These are phyloP conservation scores for Calycina marina DNA, from an alignment of 2,329 filamentous ascomycete genomes.

Conservation along the genomic window DNA sequence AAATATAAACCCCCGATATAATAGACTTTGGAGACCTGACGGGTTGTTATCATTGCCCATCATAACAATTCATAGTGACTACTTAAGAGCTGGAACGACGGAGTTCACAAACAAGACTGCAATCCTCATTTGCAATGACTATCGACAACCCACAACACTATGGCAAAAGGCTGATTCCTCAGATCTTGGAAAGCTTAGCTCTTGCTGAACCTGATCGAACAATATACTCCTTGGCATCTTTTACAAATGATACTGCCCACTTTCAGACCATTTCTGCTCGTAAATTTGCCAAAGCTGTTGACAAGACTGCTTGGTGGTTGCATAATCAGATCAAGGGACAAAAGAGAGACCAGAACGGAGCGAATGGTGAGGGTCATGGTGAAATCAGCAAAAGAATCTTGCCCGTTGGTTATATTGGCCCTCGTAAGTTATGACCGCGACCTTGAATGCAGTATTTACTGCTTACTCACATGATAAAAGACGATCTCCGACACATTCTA, in stretches of 20 bases:
- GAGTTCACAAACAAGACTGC: too few species aligned
- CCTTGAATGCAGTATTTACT: not conserved
- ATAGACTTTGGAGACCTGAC: too few species aligned
- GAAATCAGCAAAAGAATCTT: not conserved
- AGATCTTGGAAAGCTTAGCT: constrained; percentile 3
- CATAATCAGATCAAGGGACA: not conserved
- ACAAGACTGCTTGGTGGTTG: constrained; percentile 5
- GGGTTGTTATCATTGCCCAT: too few species aligned
- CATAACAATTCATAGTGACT: too few species aligned
- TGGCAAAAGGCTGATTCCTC: constrained; percentile 4
- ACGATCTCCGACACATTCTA: not conserved
- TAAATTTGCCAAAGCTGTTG: constrained; percentile 3
- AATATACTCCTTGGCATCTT: constrained; percentile 2
- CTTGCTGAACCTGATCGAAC: constrained; percentile 1
- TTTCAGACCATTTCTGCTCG: constrained; percentile 2
- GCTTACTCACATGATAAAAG: not conserved
- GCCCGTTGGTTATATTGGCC: constrained; percentile 3
- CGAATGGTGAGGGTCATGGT: not conserved
- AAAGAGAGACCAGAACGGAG: constrained; percentile 1
- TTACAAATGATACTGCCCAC: not conserved
- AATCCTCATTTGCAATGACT: too few species aligned
- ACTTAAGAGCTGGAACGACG: too few species aligned
- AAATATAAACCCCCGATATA: too few species aligned
- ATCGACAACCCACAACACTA: constrained; percentile 2
- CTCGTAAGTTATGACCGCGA: constrained; percentile 2